A percentile compares a stretch with the other conserved stretches of the same genome.
These are phyloP conservation scores for Lathyrus oleraceus DNA, from an alignment of 306 rosid species.

Conservation along the genomic window DNA sequence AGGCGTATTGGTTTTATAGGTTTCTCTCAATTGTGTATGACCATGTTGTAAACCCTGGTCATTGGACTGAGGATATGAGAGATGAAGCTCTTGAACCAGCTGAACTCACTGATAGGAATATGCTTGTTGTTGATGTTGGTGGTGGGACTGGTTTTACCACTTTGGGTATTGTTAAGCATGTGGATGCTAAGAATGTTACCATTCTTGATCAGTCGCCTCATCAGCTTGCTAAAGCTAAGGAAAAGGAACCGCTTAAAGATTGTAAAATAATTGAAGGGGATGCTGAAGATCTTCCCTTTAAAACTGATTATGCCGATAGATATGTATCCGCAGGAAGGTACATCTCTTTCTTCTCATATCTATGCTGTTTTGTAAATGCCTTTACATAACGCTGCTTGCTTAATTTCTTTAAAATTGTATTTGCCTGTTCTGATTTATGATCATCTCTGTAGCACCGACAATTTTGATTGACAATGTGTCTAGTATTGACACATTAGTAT, in stretches of 20 bases:
- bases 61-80: slow-evolving; percentile 97
- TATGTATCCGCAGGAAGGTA: slow-evolving; percentile 95
- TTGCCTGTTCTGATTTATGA: not conserved
- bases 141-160: slow-evolving; percentile 95
- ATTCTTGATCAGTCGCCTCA: slow-evolving; percentile 95
- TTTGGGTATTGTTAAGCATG: slow-evolving; percentile 83
- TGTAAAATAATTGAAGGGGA: slow-evolving; percentile 89
- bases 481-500: no score
- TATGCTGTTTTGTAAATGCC: slow-evolving; percentile 13
- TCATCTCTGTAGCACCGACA: no score
- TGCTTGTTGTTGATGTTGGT: slow-evolving; percentile 88
- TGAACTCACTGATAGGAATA: slow-evolving; percentile 62
- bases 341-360: not conserved
- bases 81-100: slow-evolving; percentile 96
- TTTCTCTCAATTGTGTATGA: slow-evolving; percentile 90
- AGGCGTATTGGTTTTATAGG: slow-evolving; percentile 94
- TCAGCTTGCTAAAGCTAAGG: slow-evolving; percentile 91
- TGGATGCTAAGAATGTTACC: slow-evolving; percentile 90
- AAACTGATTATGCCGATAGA: slow-evolving; percentile 87
- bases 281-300: slow-evolving; percentile 89
- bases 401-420: slow-evolving; percentile 1
- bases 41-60: slow-evolving; percentile 88
- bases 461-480: no score
- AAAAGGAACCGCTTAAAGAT: slow-evolving; percentile 81
- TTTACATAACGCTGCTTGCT: not conserved